Evolutionary conservation across 75 land plant genomes (phyloP), one percentile per base, ranked within the genome.

Genomic region (Sequoiadendron giganteum): DNA sequence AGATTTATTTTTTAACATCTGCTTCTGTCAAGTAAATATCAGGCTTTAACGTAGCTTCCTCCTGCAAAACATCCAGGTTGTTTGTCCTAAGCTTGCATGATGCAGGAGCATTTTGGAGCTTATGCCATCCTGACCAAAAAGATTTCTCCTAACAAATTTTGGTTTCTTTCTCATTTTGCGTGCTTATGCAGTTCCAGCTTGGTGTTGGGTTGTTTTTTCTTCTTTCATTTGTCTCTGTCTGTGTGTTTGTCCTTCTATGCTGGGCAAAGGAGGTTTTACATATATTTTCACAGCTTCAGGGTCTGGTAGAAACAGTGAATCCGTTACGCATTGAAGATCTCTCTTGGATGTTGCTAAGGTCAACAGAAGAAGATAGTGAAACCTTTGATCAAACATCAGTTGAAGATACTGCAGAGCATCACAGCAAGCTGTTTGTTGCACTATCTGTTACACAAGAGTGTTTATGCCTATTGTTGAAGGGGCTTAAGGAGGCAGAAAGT

Each of bases 381-480:
- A 61, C 72, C 43, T 40, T 38, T 38, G 87, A 89, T 79, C 68
- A 54, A n/a, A 30, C n/a, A 85, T 80, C 81, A 73, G 19, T 39
- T 84, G 95, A 94, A 88, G 85, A 83, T 10, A 77, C 88, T 87
- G 87, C 90, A 14, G 94, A 95, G 86, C 90, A 91, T 76, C 58
- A 92, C 79, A 92, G 88, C 88, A 97, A 97, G 86, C 94, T 96
- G 16, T 89, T 85, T 56, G 87, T 91, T 85, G 96, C 99, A 58
- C 90, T 95, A 18, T 85, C 78, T 77, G 91, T 97, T 15, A 94
- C 95, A 93, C 96, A 95, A 83, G 96, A 96, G 86, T 94, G 97
- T 79, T 97, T 90, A 87, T 87, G 84, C 95, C 98, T 13, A 88
- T 93, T 70, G 90, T 92, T 85, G 96, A 96, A 84, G 52, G 87